A percentile compares a stretch with the other conserved stretches of the same genome.
Conservation (phyloP, 805 yeast species). For the Yarrowia keelungensis region DNA sequence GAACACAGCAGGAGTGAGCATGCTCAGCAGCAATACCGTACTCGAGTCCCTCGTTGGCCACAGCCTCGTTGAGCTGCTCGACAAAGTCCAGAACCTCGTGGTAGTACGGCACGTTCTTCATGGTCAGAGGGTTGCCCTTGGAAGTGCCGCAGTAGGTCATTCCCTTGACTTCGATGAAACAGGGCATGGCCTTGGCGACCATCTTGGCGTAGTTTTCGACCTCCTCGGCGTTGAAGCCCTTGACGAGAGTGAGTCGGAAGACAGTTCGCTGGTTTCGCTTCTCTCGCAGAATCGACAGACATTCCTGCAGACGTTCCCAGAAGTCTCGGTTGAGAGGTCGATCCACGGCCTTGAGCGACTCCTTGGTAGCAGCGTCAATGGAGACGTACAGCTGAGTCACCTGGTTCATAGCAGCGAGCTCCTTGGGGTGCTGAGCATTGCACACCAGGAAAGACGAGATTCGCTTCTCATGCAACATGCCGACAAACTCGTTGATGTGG, state of each 20-base stretch:
- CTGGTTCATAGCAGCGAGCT: constrained; percentile 67
- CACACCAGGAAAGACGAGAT: constrained; percentile 91
- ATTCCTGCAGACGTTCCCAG: constrained; percentile 85
- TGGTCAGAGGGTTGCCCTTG: constrained; percentile 86
- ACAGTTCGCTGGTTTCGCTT: constrained; percentile 89
- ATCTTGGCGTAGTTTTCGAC: constrained; percentile 83
- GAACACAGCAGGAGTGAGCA: constrained; percentile 91
- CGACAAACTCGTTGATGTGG: constrained; percentile 82
- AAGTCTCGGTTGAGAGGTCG: constrained; percentile 88
- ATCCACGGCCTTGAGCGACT: constrained; percentile 80
- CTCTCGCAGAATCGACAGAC: constrained; percentile 78
- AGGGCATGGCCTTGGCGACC: constrained; percentile 80
- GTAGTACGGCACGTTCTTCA: constrained; percentile 95
- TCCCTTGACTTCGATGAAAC: constrained; percentile 91
- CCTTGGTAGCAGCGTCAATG: constrained; percentile 90
- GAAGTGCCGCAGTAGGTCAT: constrained; percentile 96
- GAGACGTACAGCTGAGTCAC: constrained; percentile 93
- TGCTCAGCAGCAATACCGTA: constrained; percentile 94
- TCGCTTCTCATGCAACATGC: constrained; percentile 76
- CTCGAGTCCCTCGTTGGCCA: constrained; percentile 67
- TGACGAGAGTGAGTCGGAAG: constrained; percentile 86
- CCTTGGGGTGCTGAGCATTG: constrained; percentile 95
- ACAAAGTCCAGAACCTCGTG: constrained; percentile 88
- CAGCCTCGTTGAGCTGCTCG: constrained; percentile 62
- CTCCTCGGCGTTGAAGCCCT: constrained; percentile 89